Base-by-base conservation (phyloP, 371 early-diverging fungal genomes). In the Actinomucor elegans region DNA sequence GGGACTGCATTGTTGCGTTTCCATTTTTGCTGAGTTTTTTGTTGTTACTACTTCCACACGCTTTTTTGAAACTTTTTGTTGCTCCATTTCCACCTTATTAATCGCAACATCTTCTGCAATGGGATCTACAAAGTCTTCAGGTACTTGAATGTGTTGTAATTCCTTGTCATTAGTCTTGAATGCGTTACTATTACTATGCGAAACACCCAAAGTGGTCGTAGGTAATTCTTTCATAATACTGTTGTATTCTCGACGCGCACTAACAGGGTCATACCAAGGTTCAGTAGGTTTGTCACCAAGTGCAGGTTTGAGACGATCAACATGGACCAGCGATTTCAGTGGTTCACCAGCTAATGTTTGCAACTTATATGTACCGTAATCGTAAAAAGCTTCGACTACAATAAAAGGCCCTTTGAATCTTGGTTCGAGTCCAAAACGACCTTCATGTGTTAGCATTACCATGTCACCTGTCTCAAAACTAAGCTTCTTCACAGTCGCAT, bases 181-280 rank as follows among this genome's bases (percentile, higher is more conserved):
- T 23, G 21, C 41, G 8, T 8, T 14, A 23, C 3, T 9, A 17
- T 40, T 24, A 12, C 2, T 2, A 6, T 2, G 11, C 17, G 24
- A 24, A 24, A 5, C 24, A 23, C 11, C 24, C 12, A 1, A 4
- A 24, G 10, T 11, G 2, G 41, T 11, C 5, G 12, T 40, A n/a
- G n/a, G n/a, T 40, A 11, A 23, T 2, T 8, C 11, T 40, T 40
- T 24, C 5, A 24, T 4, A 23, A 20, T 23, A 24, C 9, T 3
- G 11, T 11, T 5, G 7, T 24, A 34, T 36, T 49, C 49, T 4
- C 28, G n/a, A 32, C 51, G 14, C 10, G 31, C 15, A 34, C 4
- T 12, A 14, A 35, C 31, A n/a, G 60, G 51, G 45, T 51, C 36
- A 33, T 58, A 58, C 40, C 51, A 58, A 9, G 46, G 52, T 0